Evolutionary conservation across 306 rosid genomes (phyloP).

Genomic region (Fragaria nilgerrensis): DNA sequence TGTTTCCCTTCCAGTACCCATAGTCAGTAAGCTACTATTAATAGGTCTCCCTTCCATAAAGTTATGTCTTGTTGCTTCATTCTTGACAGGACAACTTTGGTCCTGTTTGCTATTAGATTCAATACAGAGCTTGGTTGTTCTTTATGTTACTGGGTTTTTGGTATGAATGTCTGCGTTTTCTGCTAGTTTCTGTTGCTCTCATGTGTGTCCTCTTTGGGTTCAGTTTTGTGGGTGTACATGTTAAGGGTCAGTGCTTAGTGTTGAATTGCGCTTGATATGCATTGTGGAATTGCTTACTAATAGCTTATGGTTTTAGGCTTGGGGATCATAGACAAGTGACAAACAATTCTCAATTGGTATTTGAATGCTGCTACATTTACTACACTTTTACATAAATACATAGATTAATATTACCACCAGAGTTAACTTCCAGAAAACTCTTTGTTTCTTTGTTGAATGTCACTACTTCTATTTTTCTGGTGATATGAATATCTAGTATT

Average conservation of each 20-base stretch:
- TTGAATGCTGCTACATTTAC: background rate
- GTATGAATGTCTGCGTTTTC: background rate
- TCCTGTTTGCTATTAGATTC: background rate
- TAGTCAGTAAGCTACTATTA: background rate
- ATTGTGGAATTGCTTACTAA: background rate
- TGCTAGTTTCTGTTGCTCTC: background rate
- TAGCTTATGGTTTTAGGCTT: background rate
- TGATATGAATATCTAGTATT: background rate
- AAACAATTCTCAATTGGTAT: background rate
- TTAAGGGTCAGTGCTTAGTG: background rate
- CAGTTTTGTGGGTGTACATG: background rate
- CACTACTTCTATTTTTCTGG: no score
- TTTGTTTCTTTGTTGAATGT: background rate
- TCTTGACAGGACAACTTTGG: background rate
- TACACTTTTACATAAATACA: background rate
- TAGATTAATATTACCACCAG: background rate
- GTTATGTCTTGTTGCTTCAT: background rate
- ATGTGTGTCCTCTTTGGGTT: background rate
- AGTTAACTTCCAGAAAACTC: background rate
- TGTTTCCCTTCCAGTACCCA: slow-evolving; percentile 3
- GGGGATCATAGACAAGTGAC: background rate
- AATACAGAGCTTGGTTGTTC: background rate
- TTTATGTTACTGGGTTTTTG: background rate
- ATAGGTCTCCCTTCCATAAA: background rate
- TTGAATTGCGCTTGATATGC: background rate